Evolutionary conservation across 2,329 filamentous ascomycete genomes (phyloP).

Genomic region (Phyllosticta paracitricarpa): DNA sequence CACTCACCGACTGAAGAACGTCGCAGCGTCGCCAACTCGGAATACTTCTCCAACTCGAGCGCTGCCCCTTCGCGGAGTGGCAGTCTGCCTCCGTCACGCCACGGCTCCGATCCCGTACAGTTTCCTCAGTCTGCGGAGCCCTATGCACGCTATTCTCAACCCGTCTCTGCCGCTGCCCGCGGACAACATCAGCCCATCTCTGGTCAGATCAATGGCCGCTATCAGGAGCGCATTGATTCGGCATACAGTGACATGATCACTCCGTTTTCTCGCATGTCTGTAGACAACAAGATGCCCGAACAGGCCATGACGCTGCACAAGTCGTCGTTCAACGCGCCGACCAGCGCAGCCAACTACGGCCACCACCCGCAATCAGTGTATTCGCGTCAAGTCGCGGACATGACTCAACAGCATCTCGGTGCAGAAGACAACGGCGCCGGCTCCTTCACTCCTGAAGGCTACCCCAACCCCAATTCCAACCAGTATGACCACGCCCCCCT

Average conservation of each 20-base stretch:
- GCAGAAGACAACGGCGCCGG: constrained; percentile 17
- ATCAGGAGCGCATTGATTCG: constrained; percentile 29
- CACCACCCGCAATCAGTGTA: constrained; percentile 16
- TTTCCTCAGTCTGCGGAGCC: constrained; percentile 23
- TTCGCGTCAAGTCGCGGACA: constrained; percentile 20
- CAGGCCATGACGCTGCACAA: constrained; percentile 23
- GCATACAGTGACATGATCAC: constrained; percentile 29
- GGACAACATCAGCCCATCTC: constrained; percentile 40
- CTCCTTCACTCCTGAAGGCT: constrained; percentile 27
- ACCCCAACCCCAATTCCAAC: constrained; percentile 21
- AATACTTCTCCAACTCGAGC: constrained; percentile 37
- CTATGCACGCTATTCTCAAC: constrained; percentile 20
- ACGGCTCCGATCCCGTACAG: constrained; percentile 32
- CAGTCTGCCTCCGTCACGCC: constrained; percentile 47
- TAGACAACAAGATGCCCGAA: constrained; percentile 23
- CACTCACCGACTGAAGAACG: constrained; percentile 35
- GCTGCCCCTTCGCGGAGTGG: constrained; percentile 42
- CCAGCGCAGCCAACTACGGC: constrained; percentile 17
- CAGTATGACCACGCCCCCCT: constrained; percentile 28
- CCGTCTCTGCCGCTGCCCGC: constrained; percentile 37
- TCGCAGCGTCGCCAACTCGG: constrained; percentile 28
- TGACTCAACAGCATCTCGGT: constrained; percentile 15
- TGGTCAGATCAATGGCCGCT: constrained; percentile 32
- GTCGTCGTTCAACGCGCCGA: constrained; percentile 23
- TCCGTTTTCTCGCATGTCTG: constrained; percentile 24